phyloP scores from a whole-genome alignment of 1,139 yeast genomes.

The Arxiozyma heterogenica region DNA sequence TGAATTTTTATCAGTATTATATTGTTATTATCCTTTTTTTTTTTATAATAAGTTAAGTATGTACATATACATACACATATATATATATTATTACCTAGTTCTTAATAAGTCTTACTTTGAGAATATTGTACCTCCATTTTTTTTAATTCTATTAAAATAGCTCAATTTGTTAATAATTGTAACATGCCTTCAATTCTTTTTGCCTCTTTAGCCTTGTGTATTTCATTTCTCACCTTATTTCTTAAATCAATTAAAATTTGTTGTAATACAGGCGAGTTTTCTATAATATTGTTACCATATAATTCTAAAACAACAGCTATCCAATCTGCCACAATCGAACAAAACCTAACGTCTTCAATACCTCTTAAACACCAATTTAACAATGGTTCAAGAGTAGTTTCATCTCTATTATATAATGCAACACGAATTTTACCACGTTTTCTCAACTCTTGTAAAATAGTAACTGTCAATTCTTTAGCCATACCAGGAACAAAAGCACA shows the following conservation, averaged over 20 bases:
- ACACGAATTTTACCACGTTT: slow-evolving; percentile 80
- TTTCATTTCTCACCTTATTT: slow-evolving; percentile 56
- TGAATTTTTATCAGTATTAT: too few species aligned
- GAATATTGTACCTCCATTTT: not conserved
- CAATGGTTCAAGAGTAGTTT: slow-evolving; percentile 72
- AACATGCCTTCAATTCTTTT: slow-evolving; percentile 89
- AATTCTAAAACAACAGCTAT: slow-evolving; percentile 71
- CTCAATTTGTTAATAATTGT: slow-evolving; percentile 51
- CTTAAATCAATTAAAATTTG: slow-evolving; percentile 55
- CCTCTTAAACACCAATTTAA: slow-evolving; percentile 72
- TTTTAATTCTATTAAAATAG: not conserved
- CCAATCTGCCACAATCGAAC: slow-evolving; percentile 72
- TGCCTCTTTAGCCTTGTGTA: slow-evolving; percentile 76
- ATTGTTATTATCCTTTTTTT: too few species aligned
- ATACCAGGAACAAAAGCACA: slow-evolving; percentile 72
- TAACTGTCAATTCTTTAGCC: slow-evolving; percentile 67
- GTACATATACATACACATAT: too few species aligned
- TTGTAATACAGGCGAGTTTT: slow-evolving; percentile 69
- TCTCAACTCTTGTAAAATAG: slow-evolving; percentile 75
- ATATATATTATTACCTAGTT: too few species aligned
- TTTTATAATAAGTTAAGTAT: not conserved
- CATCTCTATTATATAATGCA: slow-evolving; percentile 75
- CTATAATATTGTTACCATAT: slow-evolving; percentile 57
- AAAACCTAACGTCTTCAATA: slow-evolving; percentile 72
- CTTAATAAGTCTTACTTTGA: not conserved